Evolutionary conservation across 768 basidiomycete species (phyloP).

Genomic region (Tylopilus sp.): DNA sequence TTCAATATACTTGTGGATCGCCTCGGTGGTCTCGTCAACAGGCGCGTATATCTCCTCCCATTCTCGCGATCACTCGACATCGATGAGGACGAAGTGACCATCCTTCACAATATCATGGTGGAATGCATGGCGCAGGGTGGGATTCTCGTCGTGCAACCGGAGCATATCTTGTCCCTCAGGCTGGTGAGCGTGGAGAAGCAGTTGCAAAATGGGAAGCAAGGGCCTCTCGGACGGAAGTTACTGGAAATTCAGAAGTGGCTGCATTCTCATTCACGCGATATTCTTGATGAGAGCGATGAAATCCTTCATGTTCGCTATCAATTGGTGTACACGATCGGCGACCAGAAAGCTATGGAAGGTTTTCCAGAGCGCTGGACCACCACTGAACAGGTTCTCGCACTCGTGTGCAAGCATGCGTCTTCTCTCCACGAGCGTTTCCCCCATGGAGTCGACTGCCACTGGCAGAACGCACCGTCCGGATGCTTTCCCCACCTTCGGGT

Average conservation of each 20-base stretch:
- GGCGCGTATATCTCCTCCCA: conserved; percentile 46
- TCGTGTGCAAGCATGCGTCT: conserved; percentile 16
- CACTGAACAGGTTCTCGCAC: background rate
- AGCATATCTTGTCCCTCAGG: conserved; percentile 49
- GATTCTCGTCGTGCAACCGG: conserved; percentile 47
- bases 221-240: conserved; percentile 13
- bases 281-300: conserved; percentile 31
- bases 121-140: conserved; percentile 40
- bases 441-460: conserved; percentile 17
- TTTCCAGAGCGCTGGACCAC: background rate
- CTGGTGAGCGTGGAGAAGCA: conserved; percentile 42
- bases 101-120: conserved; percentile 32
- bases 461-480: conserved; percentile 5
- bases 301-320: conserved; percentile 3
- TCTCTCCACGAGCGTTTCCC: conserved; percentile 4
- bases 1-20: conserved; percentile 44
- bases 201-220: background rate
- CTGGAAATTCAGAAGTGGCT: conserved; percentile 28
- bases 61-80: conserved; percentile 41
- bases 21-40: conserved; percentile 42
- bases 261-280: conserved; percentile 18
- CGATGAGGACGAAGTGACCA: conserved; percentile 8
- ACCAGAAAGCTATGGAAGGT: conserved; percentile 14
- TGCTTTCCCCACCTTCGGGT: conserved; percentile 25
- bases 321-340: conserved; percentile 17